phyloP scores from a whole-genome alignment of 495 filamentous ascomycete species.

The Bryoglossum gracile region DNA sequence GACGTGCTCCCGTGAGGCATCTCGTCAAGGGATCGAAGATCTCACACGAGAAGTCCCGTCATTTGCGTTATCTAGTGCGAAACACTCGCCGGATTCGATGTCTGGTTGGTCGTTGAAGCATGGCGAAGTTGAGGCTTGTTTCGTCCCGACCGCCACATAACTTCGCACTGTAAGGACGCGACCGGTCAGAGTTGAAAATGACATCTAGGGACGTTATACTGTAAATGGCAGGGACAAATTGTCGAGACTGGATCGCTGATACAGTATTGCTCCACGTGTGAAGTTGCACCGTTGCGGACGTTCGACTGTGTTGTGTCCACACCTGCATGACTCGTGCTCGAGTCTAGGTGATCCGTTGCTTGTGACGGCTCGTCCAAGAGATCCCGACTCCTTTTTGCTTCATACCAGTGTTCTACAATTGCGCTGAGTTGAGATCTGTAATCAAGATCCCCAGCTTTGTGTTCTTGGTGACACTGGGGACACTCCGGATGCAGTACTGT shows the following conservation, averaged over 20 bases:
- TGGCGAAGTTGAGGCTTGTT: background rate
- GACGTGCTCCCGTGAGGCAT: no score
- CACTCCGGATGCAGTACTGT: slow-evolving; percentile 36
- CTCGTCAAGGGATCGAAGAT: background rate
- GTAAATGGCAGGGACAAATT: background rate
- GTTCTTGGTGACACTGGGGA: slow-evolving; percentile 30
- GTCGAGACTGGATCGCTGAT: background rate
- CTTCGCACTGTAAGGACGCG: no score
- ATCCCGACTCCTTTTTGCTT: slow-evolving; percentile 37
- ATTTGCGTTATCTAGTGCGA: background rate
- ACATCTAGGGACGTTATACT: background rate
- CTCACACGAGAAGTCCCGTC: background rate
- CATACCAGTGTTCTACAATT: slow-evolving; percentile 40
- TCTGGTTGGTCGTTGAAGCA: slow-evolving; percentile 4
- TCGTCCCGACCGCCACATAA: background rate
- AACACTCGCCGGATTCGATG: background rate
- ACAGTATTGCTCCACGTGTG: no score
- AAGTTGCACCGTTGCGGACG: no score
- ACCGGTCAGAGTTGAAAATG: background rate
- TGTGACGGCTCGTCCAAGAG: slow-evolving; percentile 36
- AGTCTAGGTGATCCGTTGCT: slow-evolving; percentile 29
- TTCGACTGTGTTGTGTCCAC: background rate
- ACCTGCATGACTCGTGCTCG: background rate
- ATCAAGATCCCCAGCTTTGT: slow-evolving; percentile 35
- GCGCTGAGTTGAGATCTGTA: slow-evolving; percentile 35